A percentile compares a stretch with the other conserved stretches of the same genome.
Evolutionary conservation across 1,284 basidiomycete species (phyloP).

Genomic region (Ceratobasidium sp.): DNA sequence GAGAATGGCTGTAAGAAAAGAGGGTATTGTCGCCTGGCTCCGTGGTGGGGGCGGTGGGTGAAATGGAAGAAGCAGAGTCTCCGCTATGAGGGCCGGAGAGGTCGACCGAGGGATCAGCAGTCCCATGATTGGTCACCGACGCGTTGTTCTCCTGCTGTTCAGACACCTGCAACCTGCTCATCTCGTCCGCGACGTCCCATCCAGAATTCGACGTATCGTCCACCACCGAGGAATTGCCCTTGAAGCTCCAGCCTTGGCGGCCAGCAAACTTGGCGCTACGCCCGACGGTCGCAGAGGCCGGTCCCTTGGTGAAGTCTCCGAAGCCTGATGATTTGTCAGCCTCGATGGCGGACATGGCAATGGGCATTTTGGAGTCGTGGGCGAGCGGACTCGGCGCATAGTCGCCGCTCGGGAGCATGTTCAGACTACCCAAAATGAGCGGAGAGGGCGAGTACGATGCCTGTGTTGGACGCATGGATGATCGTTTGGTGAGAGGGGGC

Average conservation of each 20-base stretch:
- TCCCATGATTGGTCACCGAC: no score
- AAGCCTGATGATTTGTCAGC: constrained; percentile 41
- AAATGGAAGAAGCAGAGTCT: constrained; percentile 38
- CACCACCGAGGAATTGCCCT: constrained; percentile 15
- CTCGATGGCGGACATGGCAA: constrained; percentile 41
- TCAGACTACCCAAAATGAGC: constrained; percentile 35
- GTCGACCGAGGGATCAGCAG: neutral
- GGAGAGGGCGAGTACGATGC: constrained; percentile 36
- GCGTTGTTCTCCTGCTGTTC: constrained; percentile 4
- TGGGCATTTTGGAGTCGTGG: constrained; percentile 22
- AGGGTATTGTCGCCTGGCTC: constrained; percentile 39
- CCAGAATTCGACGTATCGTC: constrained; percentile 8
- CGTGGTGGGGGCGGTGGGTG: constrained; percentile 31
- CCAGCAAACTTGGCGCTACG: constrained; percentile 31
- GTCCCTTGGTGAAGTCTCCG: constrained; percentile 28
- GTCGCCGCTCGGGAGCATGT: constrained; percentile 24
- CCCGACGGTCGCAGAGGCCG: constrained; percentile 25
- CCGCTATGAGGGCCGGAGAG: constrained; percentile 15
- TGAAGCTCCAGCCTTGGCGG: constrained; percentile 37
- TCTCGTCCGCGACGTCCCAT: constrained; percentile 36
- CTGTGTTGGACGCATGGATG: constrained; percentile 22
- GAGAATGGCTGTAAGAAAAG: constrained; percentile 40
- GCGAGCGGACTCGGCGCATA: neutral
- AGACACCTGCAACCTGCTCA: constrained; percentile 26
- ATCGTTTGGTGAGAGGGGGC: constrained; percentile 33